Percentiles rank a stretch among this genome's conserved stretches.
phyloP scores from a whole-genome alignment of 2,329 filamentous ascomycete species.

The Acarospora socialis region DNA sequence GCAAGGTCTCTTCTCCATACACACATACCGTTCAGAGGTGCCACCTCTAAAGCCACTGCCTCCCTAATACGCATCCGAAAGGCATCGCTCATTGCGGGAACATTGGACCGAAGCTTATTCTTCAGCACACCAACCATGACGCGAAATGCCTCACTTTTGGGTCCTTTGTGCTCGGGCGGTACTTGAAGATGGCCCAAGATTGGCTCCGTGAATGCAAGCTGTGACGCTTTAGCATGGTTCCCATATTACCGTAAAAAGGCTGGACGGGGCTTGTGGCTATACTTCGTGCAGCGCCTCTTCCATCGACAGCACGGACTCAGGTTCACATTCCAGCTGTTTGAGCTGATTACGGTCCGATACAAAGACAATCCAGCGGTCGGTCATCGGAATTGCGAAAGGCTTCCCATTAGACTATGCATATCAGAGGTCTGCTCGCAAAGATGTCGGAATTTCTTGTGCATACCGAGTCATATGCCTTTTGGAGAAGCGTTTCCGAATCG shows the following conservation, averaged over 20 bases:
- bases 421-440: slow-evolving; percentile 3
- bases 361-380: slow-evolving; percentile 12
- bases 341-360: slow-evolving; percentile 8
- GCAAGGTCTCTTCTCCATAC: slow-evolving; percentile 1
- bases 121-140: slow-evolving; percentile 9
- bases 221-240: not conserved
- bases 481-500: slow-evolving; percentile 7
- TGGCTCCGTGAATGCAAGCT: slow-evolving; percentile 10
- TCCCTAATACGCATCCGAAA: slow-evolving; percentile 5
- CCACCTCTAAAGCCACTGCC: slow-evolving; percentile 8
- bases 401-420: slow-evolving; percentile 8
- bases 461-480: slow-evolving; percentile 11
- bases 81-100: slow-evolving; percentile 7
- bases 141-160: slow-evolving; percentile 5
- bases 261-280: not conserved
- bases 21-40: not conserved
- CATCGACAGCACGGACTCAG: slow-evolving; percentile 6
- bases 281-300: slow-evolving; percentile 12
- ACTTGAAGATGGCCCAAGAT: slow-evolving; percentile 9
- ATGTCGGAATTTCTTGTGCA: not conserved
- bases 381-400: slow-evolving; percentile 11
- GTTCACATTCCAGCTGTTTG: slow-evolving; percentile 6
- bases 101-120: slow-evolving; percentile 8
- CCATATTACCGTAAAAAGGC: not conserved
- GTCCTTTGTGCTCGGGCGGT: slow-evolving; percentile 6